A percentile compares a stretch with the other conserved stretches of the same genome.
Evolutionary conservation across 2,329 filamentous ascomycete species (phyloP).

Genomic region (Zasmidium citrigriseum): DNA sequence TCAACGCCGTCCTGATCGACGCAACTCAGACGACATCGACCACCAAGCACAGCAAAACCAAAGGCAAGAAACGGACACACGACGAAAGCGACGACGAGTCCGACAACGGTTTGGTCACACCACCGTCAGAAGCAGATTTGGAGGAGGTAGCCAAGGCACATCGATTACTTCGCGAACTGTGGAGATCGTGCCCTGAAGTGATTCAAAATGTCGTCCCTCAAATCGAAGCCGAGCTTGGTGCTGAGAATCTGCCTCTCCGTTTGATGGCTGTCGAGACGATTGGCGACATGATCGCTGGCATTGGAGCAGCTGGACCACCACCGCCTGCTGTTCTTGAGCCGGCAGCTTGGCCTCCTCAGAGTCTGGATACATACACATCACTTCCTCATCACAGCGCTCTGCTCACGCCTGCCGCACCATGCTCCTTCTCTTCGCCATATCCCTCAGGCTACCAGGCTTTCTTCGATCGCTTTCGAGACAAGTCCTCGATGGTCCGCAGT

Average conservation of each 20-base stretch:
- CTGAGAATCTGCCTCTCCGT: conserved; percentile 84
- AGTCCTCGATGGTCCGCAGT: conserved; percentile 75
- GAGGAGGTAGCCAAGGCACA: conserved; percentile 89
- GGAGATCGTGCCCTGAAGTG: conserved; percentile 85
- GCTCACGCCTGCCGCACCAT: conserved; percentile 79
- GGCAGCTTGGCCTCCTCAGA: conserved; percentile 78
- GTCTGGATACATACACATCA: conserved; percentile 37
- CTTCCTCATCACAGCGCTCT: conserved; percentile 61
- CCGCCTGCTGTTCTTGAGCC: conserved; percentile 73
- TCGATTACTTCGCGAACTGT: conserved; percentile 83
- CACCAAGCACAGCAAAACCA: conserved; percentile 53
- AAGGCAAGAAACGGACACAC: conserved; percentile 35
- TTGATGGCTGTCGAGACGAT: conserved; percentile 89
- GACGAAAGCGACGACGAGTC: conserved; percentile 46
- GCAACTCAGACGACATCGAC: conserved; percentile 52
- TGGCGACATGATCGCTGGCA: conserved; percentile 90
- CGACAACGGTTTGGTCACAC: conserved; percentile 35
- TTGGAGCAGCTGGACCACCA: conserved; percentile 86
- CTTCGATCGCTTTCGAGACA: conserved; percentile 81
- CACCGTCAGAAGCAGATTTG: conserved; percentile 77
- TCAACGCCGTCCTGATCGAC: conserved; percentile 93
- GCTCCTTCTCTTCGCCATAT: conserved; percentile 86
- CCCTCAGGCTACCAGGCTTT: conserved; percentile 79
- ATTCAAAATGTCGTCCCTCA: conserved; percentile 92
- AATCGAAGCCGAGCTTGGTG: conserved; percentile 85